Evolutionary conservation across 306 rosid genomes (phyloP).

Genomic region (Castanea mollissima): DNA sequence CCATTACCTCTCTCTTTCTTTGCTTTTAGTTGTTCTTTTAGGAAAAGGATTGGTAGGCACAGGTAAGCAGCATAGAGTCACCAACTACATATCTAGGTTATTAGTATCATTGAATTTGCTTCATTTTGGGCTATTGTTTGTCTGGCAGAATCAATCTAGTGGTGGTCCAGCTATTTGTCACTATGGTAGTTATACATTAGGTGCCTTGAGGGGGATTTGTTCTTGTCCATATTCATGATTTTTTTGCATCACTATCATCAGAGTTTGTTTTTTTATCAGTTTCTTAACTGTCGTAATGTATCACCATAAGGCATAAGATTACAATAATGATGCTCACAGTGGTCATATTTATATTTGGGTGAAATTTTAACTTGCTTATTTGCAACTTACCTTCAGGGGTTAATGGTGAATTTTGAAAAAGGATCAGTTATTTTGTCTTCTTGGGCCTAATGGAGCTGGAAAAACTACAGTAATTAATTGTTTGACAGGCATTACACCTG

Average conservation of each 20-base stretch:
- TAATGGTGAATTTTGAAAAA: slow-evolving; percentile 77
- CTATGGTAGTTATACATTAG: not conserved
- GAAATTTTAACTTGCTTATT: slow-evolving; percentile 13
- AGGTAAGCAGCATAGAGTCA: not conserved
- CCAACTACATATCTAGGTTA: not conserved
- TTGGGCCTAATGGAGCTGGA: slow-evolving; percentile 97
- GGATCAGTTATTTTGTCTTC: slow-evolving; percentile 87
- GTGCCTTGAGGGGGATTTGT: not conserved
- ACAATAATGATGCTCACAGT: not conserved
- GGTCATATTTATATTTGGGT: not conserved
- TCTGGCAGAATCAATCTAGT: not conserved
- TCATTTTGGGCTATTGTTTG: not conserved
- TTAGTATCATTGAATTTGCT: not conserved
- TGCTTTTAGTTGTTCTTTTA: not conserved
- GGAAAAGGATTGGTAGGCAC: not conserved
- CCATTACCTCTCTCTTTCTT: not conserved
- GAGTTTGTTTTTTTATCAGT: not conserved
- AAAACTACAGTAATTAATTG: slow-evolving; percentile 83
- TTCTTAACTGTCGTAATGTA: not conserved
- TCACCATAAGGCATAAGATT: not conserved
- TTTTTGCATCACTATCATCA: not conserved
- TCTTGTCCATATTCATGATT: not conserved
- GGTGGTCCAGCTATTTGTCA: not conserved
- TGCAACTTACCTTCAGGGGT: slow-evolving; percentile 56
- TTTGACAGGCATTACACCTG: slow-evolving; percentile 85